Evolutionary conservation across 1,284 basidiomycete genomes (phyloP).

Genomic region (Ceratobasidium sp.): DNA sequence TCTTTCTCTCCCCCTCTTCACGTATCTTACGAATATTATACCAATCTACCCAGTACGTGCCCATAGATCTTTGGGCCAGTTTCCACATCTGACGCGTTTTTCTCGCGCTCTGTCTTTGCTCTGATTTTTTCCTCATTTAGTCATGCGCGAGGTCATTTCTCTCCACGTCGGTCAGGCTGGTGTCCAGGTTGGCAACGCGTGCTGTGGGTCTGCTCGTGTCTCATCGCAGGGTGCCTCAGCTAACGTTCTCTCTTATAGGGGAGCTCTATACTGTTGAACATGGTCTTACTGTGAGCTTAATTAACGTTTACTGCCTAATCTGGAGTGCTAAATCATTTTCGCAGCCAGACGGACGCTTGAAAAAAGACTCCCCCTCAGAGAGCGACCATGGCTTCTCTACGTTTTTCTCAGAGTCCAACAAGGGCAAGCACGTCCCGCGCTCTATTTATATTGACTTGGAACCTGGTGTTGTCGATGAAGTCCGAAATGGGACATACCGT

Average conservation of each 20-base stretch:
- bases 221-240: background rate
- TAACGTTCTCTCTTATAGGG: constrained; percentile 67
- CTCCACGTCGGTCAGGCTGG: constrained; percentile 95
- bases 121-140: constrained; percentile 29
- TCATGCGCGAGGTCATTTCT: constrained; percentile 79
- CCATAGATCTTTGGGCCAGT: background rate
- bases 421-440: constrained; percentile 96
- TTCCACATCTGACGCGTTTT: constrained; percentile 19
- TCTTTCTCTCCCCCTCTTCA: constrained; percentile 28
- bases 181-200: constrained; percentile 97
- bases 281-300: constrained; percentile 85
- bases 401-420: constrained; percentile 78
- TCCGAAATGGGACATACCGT: constrained; percentile 94
- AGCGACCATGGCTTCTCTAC: constrained; percentile 96
- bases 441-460: constrained; percentile 98
- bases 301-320: background rate
- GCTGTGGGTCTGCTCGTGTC: constrained; percentile 57
- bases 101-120: constrained; percentile 5
- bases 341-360: constrained; percentile 92
- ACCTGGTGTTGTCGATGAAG: constrained; percentile 96
- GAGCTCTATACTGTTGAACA: constrained; percentile 99
- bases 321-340: constrained; percentile 10
- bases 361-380: constrained; percentile 77
- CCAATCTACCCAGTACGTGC: background rate
- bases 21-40: constrained; percentile 33